Evolutionary conservation across 2,329 filamentous ascomycete species (phyloP).

Genomic region (Pyrenophora teres): DNA sequence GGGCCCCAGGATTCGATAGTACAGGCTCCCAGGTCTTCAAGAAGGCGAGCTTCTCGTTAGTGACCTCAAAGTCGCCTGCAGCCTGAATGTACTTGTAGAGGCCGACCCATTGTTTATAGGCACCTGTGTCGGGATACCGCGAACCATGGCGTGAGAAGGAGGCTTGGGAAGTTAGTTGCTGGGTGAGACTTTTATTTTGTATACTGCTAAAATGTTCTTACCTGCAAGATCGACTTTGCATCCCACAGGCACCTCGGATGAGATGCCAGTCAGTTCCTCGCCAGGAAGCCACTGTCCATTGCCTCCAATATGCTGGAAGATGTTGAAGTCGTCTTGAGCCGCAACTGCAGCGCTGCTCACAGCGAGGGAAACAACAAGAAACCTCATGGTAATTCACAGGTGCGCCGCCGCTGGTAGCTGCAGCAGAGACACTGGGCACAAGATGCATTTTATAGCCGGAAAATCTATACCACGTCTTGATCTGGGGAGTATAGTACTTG

Average conservation of each 20-base stretch:
- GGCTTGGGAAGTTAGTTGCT: slow-evolving; percentile 36
- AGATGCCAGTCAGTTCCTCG: slow-evolving; percentile 60
- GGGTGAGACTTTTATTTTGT: background rate
- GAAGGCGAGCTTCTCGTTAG: slow-evolving; percentile 59
- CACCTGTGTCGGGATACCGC: slow-evolving; percentile 65
- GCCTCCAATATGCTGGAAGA: slow-evolving; percentile 46
- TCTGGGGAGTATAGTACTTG: background rate
- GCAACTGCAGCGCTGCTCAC: slow-evolving; percentile 12
- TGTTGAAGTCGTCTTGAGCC: slow-evolving; percentile 35
- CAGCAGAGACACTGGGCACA: background rate
- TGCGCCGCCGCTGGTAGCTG: background rate
- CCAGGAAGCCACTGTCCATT: slow-evolving; percentile 49
- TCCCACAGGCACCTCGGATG: slow-evolving; percentile 58
- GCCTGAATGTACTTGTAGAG: slow-evolving; percentile 56
- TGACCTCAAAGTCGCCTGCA: slow-evolving; percentile 55
- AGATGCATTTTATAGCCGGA: slow-evolving; percentile 6
- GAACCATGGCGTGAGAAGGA: slow-evolving; percentile 67
- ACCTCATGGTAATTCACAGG: slow-evolving; percentile 22
- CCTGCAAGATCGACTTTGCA: slow-evolving; percentile 64
- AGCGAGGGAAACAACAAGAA: slow-evolving; percentile 22
- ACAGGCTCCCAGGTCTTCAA: slow-evolving; percentile 63
- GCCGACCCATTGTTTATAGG: slow-evolving; percentile 61
- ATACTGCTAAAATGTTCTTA: background rate
- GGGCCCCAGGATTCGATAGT: slow-evolving; percentile 58
- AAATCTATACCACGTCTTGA: background rate